Conservation (phyloP, 2,329 filamentous ascomycete genomes). For the Cladophialophora exuberans region DNA sequence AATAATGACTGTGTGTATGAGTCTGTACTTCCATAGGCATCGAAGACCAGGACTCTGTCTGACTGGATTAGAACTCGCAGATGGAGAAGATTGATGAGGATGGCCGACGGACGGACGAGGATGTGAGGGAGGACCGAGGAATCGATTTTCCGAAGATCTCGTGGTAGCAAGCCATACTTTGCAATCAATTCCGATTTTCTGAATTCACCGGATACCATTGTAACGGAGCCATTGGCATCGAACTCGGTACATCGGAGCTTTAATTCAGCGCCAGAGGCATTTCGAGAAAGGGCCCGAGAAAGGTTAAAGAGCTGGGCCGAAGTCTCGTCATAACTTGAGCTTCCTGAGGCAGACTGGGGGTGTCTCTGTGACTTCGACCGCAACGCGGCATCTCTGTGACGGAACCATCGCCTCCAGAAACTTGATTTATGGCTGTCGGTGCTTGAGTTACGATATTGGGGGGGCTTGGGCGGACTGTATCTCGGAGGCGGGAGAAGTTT, state of each 20-base stretch:
- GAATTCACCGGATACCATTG: slow-evolving; percentile 91
- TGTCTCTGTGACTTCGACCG: slow-evolving; percentile 14
- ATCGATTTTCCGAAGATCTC: slow-evolving; percentile 96
- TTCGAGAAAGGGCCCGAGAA: slow-evolving; percentile 59
- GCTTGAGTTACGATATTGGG: slow-evolving; percentile 26
- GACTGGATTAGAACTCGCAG: slow-evolving; percentile 94
- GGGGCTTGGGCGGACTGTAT: slow-evolving; percentile 20
- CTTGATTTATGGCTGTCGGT: slow-evolving; percentile 25
- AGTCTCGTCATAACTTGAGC: slow-evolving; percentile 47
- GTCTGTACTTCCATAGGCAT: slow-evolving; percentile 91
- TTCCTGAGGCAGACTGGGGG: slow-evolving; percentile 2
- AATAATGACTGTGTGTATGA: slow-evolving; percentile 96
- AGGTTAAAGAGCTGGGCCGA: slow-evolving; percentile 66
- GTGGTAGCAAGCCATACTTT: slow-evolving; percentile 77
- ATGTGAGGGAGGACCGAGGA: slow-evolving; percentile 95
- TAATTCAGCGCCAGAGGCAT: slow-evolving; percentile 73
- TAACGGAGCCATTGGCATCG: slow-evolving; percentile 88
- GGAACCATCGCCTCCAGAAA: slow-evolving; percentile 28
- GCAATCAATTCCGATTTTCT: slow-evolving; percentile 97
- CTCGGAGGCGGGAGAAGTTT: slow-evolving; percentile 29
- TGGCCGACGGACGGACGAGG: slow-evolving; percentile 87
- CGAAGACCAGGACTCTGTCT: slow-evolving; percentile 91
- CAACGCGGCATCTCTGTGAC: slow-evolving; percentile 18
- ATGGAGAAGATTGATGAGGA: slow-evolving; percentile 94
- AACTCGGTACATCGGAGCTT: slow-evolving; percentile 93